A percentile compares a stretch with the other conserved stretches of the same genome.
Conservation (phyloP, 108 stramenopile species). For the Seminavis robusta region DNA sequence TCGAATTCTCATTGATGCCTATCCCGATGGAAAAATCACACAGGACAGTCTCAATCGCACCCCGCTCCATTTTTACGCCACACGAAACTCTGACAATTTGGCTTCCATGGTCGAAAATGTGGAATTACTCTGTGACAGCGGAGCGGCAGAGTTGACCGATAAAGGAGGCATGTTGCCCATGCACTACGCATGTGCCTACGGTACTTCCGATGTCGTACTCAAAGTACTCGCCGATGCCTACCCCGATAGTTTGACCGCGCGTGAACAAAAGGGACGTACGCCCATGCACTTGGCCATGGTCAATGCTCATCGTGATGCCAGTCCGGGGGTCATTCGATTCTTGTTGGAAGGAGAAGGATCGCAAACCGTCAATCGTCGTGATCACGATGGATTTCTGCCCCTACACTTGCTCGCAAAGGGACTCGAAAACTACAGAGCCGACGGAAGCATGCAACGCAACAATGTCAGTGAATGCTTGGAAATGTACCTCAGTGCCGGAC, state of each 20-base stretch:
- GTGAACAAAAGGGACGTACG: constrained; percentile 72
- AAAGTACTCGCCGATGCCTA: constrained; percentile 63
- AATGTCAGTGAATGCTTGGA: constrained; percentile 66
- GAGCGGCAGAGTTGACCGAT: constrained; percentile 55
- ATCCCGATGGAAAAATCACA: constrained; percentile 51
- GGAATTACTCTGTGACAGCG: constrained; percentile 27
- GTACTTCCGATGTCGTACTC: constrained; percentile 54
- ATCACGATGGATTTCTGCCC: constrained; percentile 70
- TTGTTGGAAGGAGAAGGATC: constrained; percentile 41
- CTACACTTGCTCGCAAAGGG: constrained; percentile 64
- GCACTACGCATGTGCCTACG: constrained; percentile 83
- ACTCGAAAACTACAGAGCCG: constrained; percentile 34
- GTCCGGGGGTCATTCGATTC: constrained; percentile 61
- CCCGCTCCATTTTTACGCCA: constrained; percentile 68
- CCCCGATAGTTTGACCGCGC: constrained; percentile 53
- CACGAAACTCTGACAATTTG: constrained; percentile 38
- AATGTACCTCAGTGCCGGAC: constrained; percentile 63
- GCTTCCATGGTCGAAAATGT: constrained; percentile 36
- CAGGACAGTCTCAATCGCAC: constrained; percentile 68
- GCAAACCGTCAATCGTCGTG: constrained; percentile 55
- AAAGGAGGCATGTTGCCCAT: constrained; percentile 75
- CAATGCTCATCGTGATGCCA: constrained; percentile 74
- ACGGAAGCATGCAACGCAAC: constrained; percentile 30
- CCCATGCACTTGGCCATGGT: constrained; percentile 87
- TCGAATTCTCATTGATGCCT: constrained; percentile 43